These are phyloP conservation scores for Sclerotinia trifoliorum DNA, from an alignment of 2,329 filamentous ascomycete species.

Conservation along the genomic window DNA sequence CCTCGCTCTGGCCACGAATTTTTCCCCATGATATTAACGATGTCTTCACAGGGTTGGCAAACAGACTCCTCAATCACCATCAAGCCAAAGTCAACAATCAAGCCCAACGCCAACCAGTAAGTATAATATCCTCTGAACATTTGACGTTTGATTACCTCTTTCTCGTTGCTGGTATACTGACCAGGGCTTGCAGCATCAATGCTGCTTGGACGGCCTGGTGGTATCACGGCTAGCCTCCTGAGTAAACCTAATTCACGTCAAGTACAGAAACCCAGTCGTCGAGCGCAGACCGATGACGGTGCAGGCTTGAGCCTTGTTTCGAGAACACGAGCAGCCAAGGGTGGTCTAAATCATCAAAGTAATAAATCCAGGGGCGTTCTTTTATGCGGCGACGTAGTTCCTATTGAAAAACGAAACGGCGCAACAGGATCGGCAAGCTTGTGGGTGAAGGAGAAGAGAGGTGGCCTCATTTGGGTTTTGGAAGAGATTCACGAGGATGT, in stretches of 20 bases:
- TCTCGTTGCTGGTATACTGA: slow-evolving; percentile 16
- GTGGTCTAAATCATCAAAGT: slow-evolving; percentile 56
- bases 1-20: not conserved
- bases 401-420: slow-evolving; percentile 94
- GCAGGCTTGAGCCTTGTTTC: slow-evolving; percentile 48
- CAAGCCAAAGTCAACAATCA: slow-evolving; percentile 35
- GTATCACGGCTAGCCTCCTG: slow-evolving; percentile 80
- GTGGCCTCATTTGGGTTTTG: slow-evolving; percentile 93
- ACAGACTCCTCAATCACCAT: slow-evolving; percentile 27
- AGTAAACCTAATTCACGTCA: slow-evolving; percentile 67
- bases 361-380: slow-evolving; percentile 84
- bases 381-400: slow-evolving; percentile 95
- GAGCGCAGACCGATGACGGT: slow-evolving; percentile 65
- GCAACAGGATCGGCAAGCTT: slow-evolving; percentile 87
- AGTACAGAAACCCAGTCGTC: slow-evolving; percentile 47
- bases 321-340: slow-evolving; percentile 49
- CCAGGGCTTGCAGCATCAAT: slow-evolving; percentile 46
- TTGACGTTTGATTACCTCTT: not conserved
- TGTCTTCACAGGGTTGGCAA: slow-evolving; percentile 28
- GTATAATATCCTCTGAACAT: not conserved
- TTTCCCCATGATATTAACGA: slow-evolving; percentile 3
- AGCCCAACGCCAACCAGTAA: slow-evolving; percentile 37
- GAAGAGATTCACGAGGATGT: slow-evolving; percentile 97
- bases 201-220: slow-evolving; percentile 67
- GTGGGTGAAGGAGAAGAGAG: slow-evolving; percentile 97